Percentiles rank a stretch among this genome's conserved stretches.
Conservation (phyloP, 164 flowering plant genomes). For the Taxillus chinensis region DNA sequence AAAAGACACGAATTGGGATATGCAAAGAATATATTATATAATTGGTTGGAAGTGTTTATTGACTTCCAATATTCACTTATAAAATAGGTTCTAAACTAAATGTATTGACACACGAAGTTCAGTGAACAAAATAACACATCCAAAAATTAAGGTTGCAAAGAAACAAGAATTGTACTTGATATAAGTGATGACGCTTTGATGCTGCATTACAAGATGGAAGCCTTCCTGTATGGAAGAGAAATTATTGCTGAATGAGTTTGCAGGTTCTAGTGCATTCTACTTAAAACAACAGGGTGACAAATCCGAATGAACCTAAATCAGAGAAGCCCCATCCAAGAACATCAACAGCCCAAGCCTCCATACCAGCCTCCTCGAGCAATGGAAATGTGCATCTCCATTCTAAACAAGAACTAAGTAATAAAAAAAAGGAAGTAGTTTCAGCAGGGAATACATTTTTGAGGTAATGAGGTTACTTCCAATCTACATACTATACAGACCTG, state of each 20-base stretch:
- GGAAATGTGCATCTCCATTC: not conserved
- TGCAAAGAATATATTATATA: no score
- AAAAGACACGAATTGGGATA: no score
- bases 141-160: not conserved
- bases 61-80: no score
- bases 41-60: no score
- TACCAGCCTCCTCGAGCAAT: not conserved
- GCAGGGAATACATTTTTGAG: no score
- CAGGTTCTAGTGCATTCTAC: not conserved
- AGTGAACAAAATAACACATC: not conserved
- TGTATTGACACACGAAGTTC: not conserved
- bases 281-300: not conserved
- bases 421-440: not conserved
- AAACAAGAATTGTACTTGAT: not conserved
- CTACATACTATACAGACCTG: not conserved
- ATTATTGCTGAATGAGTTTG: not conserved
- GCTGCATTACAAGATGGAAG: not conserved
- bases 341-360: not conserved
- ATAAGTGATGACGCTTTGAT: not conserved
- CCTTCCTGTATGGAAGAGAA: not conserved
- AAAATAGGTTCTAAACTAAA: no score
- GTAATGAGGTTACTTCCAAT: no score
- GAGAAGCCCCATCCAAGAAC: conserved; percentile 1
- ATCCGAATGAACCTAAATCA: not conserved
- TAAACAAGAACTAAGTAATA: not conserved